These are phyloP conservation scores for Boletus pseudopeckii DNA, from an alignment of 768 basidiomycete species.

Conservation along the genomic window DNA sequence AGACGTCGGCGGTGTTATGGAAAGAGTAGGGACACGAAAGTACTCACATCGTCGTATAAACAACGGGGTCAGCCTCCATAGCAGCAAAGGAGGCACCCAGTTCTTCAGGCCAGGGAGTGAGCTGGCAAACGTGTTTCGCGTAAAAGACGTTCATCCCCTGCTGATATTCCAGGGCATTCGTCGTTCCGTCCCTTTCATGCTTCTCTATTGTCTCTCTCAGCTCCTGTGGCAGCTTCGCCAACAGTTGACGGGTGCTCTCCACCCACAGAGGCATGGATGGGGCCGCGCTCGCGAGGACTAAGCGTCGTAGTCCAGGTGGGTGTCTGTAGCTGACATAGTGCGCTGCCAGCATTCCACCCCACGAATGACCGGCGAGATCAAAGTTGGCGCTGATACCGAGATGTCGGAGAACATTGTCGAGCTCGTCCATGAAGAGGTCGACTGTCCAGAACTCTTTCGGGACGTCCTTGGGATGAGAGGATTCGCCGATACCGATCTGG, in stretches of 20 bases:
- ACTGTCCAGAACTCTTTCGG: conserved; percentile 39
- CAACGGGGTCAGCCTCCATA: conserved; percentile 30
- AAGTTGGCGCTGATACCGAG: conserved; percentile 41
- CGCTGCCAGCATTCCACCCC: conserved; percentile 53
- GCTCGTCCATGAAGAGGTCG: conserved; percentile 52
- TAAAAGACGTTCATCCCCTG: conserved; percentile 29
- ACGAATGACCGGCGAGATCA: conserved; percentile 52
- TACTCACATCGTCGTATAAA: conserved; percentile 20
- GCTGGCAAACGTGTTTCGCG: conserved; percentile 34
- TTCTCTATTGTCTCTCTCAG: conserved; percentile 27
- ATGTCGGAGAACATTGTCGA: conserved; percentile 44
- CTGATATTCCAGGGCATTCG: conserved; percentile 32
- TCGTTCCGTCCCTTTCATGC: conserved; percentile 35
- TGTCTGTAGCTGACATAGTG: conserved; percentile 38
- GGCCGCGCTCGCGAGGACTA: conserved; percentile 33
- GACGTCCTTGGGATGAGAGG: conserved; percentile 37
- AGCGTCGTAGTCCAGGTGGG: conserved; percentile 37
- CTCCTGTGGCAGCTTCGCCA: conserved; percentile 27
- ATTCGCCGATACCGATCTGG: conserved; percentile 45
- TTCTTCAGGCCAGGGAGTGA: conserved; percentile 35
- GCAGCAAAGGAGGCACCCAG: conserved; percentile 25
- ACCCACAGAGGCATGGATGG: conserved; percentile 32
- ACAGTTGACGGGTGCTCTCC: conserved; percentile 22
- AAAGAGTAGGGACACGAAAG: neutral
- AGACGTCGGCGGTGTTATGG: neutral